Percentiles rank a stretch among this genome's conserved stretches.
phyloP scores from a whole-genome alignment of 1,284 basidiomycete genomes.

The Cutaneotrichosporon dermatis region DNA sequence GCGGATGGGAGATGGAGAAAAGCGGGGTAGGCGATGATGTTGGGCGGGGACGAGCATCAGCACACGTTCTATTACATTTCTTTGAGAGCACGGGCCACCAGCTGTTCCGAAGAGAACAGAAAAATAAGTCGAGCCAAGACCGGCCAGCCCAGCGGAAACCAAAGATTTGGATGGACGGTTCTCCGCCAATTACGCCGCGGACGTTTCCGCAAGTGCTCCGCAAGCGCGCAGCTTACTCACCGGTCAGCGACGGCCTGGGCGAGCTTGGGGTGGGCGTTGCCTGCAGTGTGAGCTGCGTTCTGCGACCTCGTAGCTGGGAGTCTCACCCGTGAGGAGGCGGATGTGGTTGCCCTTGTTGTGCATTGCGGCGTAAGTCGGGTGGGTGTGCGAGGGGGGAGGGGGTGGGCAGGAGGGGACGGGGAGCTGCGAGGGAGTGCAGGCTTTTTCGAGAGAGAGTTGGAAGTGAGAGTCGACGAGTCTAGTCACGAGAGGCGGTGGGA shows the following conservation, averaged over 20 bases:
- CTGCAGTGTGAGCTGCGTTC: constrained; percentile 50
- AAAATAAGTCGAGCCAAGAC: too few species aligned
- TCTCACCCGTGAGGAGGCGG: constrained; percentile 80
- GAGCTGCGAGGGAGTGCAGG: background rate
- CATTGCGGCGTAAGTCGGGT: constrained; percentile 30
- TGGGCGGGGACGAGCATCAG: constrained; percentile 13
- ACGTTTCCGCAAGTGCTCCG: background rate
- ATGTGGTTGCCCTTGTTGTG: constrained; percentile 83
- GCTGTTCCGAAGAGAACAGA: too few species aligned
- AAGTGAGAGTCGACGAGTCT: background rate
- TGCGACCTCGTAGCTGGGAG: background rate
- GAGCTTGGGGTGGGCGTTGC: constrained; percentile 97
- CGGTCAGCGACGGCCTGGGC: constrained; percentile 89
- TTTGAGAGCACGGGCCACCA: too few species aligned
- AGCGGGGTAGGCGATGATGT: constrained; percentile 7
- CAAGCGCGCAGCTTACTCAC: constrained; percentile 56
- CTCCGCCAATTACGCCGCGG: background rate
- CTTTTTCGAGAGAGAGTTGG: background rate
- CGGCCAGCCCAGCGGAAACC: too few species aligned
- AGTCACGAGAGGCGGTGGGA: background rate
- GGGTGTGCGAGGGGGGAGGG: background rate
- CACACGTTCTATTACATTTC: background rate
- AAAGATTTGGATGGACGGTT: too few species aligned
- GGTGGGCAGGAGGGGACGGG: background rate
- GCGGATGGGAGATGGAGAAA: too few species aligned